These are phyloP conservation scores for Calocera viscosa DNA, from an alignment of 768 basidiomycete species.

Conservation along the genomic window DNA sequence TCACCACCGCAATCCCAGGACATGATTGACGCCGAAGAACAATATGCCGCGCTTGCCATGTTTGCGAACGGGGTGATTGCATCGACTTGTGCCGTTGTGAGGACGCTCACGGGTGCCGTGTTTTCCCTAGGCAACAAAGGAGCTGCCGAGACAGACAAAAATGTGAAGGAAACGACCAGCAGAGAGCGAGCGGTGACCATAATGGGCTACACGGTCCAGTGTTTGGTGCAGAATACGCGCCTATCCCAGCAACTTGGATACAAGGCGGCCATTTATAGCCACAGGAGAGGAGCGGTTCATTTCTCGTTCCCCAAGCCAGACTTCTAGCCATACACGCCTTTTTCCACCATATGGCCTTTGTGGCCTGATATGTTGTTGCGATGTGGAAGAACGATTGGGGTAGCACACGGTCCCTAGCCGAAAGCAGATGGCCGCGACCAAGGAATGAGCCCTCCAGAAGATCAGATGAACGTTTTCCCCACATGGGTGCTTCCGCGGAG, in stretches of 20 bases:
- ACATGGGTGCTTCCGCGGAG: neutral
- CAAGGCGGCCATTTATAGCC: neutral
- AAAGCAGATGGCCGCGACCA: neutral
- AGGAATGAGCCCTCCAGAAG: neutral
- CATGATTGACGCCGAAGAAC: neutral
- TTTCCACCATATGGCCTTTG: neutral
- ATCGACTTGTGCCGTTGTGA: neutral
- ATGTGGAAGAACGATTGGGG: neutral
- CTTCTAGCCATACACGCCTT: too few species aligned
- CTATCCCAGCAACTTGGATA: neutral
- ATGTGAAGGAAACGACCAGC: neutral
- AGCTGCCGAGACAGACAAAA: neutral
- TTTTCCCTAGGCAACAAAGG: neutral
- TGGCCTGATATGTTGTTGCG: constrained; percentile 6
- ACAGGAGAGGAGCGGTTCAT: neutral
- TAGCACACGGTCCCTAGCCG: neutral
- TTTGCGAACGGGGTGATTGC: neutral
- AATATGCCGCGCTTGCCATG: constrained; percentile 5
- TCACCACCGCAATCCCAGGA: constrained; percentile 1
- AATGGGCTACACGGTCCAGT: neutral
- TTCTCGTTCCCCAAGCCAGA: too few species aligned
- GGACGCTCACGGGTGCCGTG: neutral
- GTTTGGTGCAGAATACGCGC: neutral
- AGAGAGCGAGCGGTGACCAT: neutral
- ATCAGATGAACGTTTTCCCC: neutral